Evolutionary conservation across 106 monocot species (phyloP), one percentile per base, ranked within the genome.

Genomic region (Chionographis japonica): DNA sequence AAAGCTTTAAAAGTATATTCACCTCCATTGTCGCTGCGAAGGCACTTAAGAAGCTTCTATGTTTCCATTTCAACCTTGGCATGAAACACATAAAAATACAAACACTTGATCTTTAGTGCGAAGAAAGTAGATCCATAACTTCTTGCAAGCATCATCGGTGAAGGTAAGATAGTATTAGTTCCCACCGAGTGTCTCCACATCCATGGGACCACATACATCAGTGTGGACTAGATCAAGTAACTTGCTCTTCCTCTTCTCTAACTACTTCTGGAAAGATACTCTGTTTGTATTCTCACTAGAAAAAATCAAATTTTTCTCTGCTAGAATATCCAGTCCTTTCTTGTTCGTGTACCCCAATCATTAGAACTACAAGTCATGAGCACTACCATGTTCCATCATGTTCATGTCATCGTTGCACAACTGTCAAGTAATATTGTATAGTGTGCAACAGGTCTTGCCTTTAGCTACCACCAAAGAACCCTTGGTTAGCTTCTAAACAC

Each of bases 281-380:
- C 4, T 36, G 14, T 37, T 27, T 27, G 27, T 58, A 18, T 4
- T 18, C 58, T 69, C 7, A 1, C 1, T 10, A 10, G 4, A 56
- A 10, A 40, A 10, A 19, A 58, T 41, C 2, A 69, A 12, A 2
- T 39, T 41, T 16, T 40, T 69, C 40, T 58, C 57, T 9, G 3
- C 55, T 18, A 69, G 15, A 18, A 43, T 53, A 4, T 67, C 19
- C 18, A 69, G 15, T 10, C 68, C 40, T 46, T 69, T 69, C 57
- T 69, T 36, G 54, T 53, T 40, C 38, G 54, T 67, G 16, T 67
- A 37, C 3, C 37, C 67, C 9, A 67, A 14, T 3, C 54, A 0
- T 8, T 15, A 39, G 37, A 54, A 37, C 53, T 4, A 67, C 5
- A 67, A 1, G 14, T 54, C 15, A 37, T 2, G 38, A 27, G 52